Percentiles rank a stretch among this genome's conserved stretches.
Evolutionary conservation across 805 yeast species (phyloP).

Genomic region (Saturnispora ahearnii): DNA sequence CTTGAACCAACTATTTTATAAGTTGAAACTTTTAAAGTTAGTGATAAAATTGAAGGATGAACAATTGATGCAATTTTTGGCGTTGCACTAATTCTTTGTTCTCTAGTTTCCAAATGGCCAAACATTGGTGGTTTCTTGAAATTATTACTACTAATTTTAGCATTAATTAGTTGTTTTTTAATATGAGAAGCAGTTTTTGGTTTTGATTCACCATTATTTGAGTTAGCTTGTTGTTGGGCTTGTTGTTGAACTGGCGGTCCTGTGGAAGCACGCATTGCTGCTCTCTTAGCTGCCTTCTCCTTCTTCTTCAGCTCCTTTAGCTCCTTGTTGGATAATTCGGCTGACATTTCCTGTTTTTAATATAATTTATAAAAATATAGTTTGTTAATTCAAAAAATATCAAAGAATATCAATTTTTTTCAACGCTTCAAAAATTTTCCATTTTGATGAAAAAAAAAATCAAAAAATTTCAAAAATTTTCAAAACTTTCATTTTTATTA

Average conservation of each 20-base stretch:
- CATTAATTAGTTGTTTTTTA: constrained; percentile 45
- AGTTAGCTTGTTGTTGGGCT: background rate
- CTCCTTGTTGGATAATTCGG: constrained; percentile 9
- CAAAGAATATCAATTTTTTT: background rate
- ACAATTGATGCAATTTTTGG: constrained; percentile 57
- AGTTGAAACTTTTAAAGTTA: constrained; percentile 73
- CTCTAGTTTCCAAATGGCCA: constrained; percentile 73
- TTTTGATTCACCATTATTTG: background rate
- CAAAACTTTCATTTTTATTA: constrained; percentile 58
- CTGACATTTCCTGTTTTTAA: background rate
- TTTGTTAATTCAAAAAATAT: background rate
- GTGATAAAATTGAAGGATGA: constrained; percentile 75
- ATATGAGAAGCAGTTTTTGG: constrained; percentile 41
- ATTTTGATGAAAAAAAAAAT: background rate
- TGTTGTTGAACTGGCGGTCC: background rate
- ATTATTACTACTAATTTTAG: constrained; percentile 35
- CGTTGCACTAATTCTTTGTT: constrained; percentile 56
- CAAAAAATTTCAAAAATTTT: constrained; percentile 4
- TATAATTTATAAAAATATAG: background rate
- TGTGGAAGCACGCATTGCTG: background rate
- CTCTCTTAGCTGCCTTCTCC: constrained; percentile 6
- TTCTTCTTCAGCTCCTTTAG: constrained; percentile 9
- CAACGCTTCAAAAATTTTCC: background rate
- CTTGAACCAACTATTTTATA: constrained; percentile 87
- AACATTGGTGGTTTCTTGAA: constrained; percentile 56